Evolutionary conservation across 495 filamentous ascomycete genomes (phyloP), one percentile per base, ranked within the genome.

Genomic region (Xylaria telfairii): DNA sequence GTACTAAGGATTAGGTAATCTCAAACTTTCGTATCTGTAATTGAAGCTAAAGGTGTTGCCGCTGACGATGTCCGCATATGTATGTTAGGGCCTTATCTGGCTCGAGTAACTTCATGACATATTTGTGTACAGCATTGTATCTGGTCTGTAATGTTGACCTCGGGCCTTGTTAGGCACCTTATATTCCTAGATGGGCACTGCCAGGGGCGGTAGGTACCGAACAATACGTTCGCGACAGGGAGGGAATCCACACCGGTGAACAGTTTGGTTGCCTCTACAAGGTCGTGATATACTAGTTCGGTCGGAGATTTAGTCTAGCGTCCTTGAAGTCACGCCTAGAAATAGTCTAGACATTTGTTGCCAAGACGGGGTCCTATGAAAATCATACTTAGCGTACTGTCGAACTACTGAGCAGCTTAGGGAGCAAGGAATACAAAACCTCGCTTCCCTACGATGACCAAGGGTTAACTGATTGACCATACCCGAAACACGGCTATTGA

Each of bases 221-320:
- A 32, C 19, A 56, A 26, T 49, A 56, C 51, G 51, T 21, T 67
- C 6, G 24, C 34, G 65, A 46, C 51, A 67, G 51, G 49, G 51
- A 46, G 65, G 39, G 51, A 57, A 67, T 34, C 65, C 65, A 67
- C 65, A 67, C 65, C 65, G 65, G 65, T 67, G 51, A 67, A 46
- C 65, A n/a, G n/a, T n/a, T n/a, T n/a, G 42, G 51, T 42, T 21
- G 19, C 21, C 19, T 64, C 42, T 26, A 41, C 15, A 65, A 37
- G 34, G 62, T 51, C 44, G 30, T 17, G 62, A 65, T 37, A n/a
- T n/a, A n/a, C n/a, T n/a, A 34, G 42, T 65, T 65, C 44, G 62
- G 62, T 65, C 42, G 39, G 62, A 65, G 44, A 65, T 44, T 44
- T 65, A 51, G 56, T 37, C 19, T 37, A 59, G 30, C 56, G 51